Percentiles rank a stretch among this genome's conserved stretches.
Conservation (phyloP, 257 asterid species). For the Solanum clarkiae region DNA sequence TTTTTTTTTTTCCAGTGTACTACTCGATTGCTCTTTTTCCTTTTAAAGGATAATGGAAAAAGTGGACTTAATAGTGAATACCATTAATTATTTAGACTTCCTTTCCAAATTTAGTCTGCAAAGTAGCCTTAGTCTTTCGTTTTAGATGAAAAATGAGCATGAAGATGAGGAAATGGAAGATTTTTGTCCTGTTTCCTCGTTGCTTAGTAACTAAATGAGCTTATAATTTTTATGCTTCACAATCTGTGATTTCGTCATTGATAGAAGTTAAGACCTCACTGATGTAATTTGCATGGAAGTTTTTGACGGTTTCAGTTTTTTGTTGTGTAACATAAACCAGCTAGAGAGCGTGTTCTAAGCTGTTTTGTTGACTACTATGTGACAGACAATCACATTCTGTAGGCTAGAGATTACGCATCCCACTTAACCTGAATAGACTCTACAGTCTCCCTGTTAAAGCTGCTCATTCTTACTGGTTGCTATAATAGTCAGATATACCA, state of each 20-base stretch:
- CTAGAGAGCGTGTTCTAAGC: not conserved
- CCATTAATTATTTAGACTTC: not conserved
- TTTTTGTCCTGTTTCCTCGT: not conserved
- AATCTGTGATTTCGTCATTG: not conserved
- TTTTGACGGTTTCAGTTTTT: not conserved
- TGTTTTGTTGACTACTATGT: not conserved
- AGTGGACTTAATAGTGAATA: not conserved
- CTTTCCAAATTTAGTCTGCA: not conserved
- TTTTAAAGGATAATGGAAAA: not conserved
- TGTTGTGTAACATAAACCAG: not conserved
- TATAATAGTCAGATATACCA: not conserved
- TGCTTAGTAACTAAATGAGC: not conserved
- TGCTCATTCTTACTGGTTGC: not conserved
- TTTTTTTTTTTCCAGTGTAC: not conserved
- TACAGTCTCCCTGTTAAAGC: not conserved
- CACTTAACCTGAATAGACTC: not conserved
- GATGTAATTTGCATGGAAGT: not conserved
- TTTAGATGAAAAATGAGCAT: not conserved
- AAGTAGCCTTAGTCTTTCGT: not conserved
- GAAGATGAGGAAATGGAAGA: not conserved
- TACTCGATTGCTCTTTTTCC: not conserved
- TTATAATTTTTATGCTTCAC: not conserved
- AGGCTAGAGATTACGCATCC: not conserved
- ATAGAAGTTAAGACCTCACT: not conserved
- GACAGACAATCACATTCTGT: not conserved